These are phyloP conservation scores for Globisporangium parvum DNA, from an alignment of 352 stramenopile genomes.

Conservation along the genomic window DNA sequence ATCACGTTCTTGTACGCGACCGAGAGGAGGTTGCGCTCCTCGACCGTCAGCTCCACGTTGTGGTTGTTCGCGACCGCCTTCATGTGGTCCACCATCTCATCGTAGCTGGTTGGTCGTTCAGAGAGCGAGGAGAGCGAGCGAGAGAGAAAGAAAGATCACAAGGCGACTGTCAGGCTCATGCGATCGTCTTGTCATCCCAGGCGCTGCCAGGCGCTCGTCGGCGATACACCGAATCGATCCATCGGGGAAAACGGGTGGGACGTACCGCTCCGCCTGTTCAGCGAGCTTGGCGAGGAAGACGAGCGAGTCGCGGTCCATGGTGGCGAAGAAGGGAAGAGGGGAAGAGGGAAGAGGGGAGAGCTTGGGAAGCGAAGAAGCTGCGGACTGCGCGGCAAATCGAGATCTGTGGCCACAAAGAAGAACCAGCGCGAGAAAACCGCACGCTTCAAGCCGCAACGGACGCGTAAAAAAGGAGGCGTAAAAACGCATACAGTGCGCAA, in stretches of 20 bases:
- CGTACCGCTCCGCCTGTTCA: conserved; percentile 77
- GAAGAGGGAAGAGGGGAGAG: background rate
- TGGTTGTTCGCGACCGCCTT: conserved; percentile 96
- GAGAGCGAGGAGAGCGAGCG: background rate
- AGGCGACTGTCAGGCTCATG: background rate
- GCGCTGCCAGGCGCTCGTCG: no score
- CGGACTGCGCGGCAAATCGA: conserved; percentile 41
- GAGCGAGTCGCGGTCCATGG: conserved; percentile 76
- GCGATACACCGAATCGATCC: no score
- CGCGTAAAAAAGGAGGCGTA: no score
- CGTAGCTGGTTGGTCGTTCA: conserved; percentile 40
- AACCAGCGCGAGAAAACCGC: conserved; percentile 8
- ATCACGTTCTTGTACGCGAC: conserved; percentile 98
- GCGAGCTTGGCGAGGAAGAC: conserved; percentile 81
- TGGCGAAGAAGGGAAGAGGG: background rate
- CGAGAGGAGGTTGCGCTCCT: conserved; percentile 97
- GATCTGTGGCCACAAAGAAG: conserved; percentile 34
- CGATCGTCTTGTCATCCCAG: no score
- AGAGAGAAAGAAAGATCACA: no score
- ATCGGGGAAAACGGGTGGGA: background rate
- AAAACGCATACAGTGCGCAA: no score
- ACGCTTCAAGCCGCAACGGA: background rate
- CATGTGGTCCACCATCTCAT: conserved; percentile 96
- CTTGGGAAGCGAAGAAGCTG: conserved; percentile 17
- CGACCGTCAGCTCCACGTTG: conserved; percentile 96